Evolutionary conservation across 2,329 filamentous ascomycete genomes (phyloP), one percentile per base, ranked within the genome.

Genomic region (Colletotrichum limetticola): DNA sequence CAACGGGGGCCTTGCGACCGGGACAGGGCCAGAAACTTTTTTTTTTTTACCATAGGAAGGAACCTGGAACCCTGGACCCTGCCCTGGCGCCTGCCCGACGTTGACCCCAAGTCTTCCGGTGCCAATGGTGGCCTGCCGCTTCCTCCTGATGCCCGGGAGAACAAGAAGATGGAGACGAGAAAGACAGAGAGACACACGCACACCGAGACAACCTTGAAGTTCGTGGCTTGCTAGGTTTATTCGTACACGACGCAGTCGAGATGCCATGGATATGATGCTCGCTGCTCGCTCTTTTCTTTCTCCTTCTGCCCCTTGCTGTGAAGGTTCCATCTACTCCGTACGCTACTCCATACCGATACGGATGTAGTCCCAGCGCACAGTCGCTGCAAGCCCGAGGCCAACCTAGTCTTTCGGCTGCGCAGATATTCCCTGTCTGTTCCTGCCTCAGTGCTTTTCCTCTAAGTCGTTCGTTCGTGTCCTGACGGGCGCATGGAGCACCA

Each of bases 91-190:
- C 42, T 69, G 35, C 24, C 22, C 58, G 57, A 26, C n/a, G 66
- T 53, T 59, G 24, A 42, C 42, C 53, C 53, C 68, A 24, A 55
- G 62, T 37, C 49, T 56, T 55, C n/a, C 22, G 22, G 49, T 55
- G 49, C 55, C 46, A 26, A 16, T 65, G 22, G 46, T n/a, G 46
- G 42, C 42, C 42, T 49, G 42, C 16, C 16, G 42, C 19, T 52
- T 28, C 30, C 65, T 63, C 59, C 70, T 72, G 70, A 69, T 35
- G 42, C 37, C 58, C 28, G 37, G 52, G 37, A 49, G 37, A 42
- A 19, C 12, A 68, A 42, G 37, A 37, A 53, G 32, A 32, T 32
- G 32, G 32, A 32, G 32, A 32, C 9, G 32, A 32, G 30, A 30
- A 30, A 9, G 30, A 30, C 30, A 32, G 32, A 32, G 32, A 30